Conservation (phyloP, 1,139 yeast species). For the Yamadazyma spencermartinsiae region DNA sequence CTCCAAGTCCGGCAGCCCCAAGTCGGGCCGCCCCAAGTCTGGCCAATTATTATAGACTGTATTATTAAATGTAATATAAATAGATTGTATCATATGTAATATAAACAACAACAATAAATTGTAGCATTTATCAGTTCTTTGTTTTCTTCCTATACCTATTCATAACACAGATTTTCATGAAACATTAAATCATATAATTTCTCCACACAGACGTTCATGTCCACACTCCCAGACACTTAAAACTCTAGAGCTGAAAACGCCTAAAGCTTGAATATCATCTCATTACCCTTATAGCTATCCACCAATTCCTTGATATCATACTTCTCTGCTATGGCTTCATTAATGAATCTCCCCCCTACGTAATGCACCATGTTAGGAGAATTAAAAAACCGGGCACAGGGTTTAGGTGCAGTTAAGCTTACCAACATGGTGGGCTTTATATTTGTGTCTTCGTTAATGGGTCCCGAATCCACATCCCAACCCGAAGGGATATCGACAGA, state of each 20-base stretch:
- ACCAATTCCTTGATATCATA: constrained; percentile 60
- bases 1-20: neutral
- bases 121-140: too few relatives aligned
- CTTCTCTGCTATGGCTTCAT: constrained; percentile 61
- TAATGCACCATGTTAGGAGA: constrained; percentile 51
- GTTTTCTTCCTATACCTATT: too few relatives aligned
- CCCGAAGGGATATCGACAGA: constrained; percentile 94
- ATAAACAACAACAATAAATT: neutral
- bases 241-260: neutral
- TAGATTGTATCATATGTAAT: neutral
- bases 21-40: too few relatives aligned
- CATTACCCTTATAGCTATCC: constrained; percentile 33
- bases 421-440: constrained; percentile 67
- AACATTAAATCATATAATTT: too few relatives aligned
- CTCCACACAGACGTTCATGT: too few relatives aligned
- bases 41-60: neutral
- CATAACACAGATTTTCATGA: too few relatives aligned
- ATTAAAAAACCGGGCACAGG: constrained; percentile 60
- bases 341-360: constrained; percentile 87
- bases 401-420: constrained; percentile 92
- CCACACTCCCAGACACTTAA: too few relatives aligned
- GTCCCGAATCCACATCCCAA: constrained; percentile 95
- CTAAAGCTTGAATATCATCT: constrained; percentile 34
- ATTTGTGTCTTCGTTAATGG: constrained; percentile 35
- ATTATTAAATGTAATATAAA: neutral